Evolutionary conservation across 2,329 filamentous ascomycete genomes (phyloP), one percentile per base, ranked within the genome.

Genomic region (Teratosphaeria pseudoeucalypti): DNA sequence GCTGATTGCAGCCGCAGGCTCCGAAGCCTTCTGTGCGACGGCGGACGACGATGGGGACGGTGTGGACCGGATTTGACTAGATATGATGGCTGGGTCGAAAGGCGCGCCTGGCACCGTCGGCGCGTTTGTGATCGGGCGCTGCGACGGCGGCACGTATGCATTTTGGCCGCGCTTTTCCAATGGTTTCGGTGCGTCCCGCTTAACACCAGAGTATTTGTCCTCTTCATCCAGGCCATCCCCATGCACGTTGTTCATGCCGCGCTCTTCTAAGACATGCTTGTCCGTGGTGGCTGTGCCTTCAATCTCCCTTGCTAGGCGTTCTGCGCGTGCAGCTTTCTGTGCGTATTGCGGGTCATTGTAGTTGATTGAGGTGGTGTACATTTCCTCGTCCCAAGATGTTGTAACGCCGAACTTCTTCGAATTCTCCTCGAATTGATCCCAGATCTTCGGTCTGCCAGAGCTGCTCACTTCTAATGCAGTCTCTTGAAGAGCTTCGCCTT

Each of bases 181-280:
- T n/a, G 87, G 82, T 6, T 87, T 83, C 23, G 63, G 53, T 26
- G 62, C 54, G 58, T 79, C 77, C 64, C 92, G 86, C 63, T 87
- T 87, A 58, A 99, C 94, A 71, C 92, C 92, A 70, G 92, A 96
- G 76, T 97, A 97, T 85, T 94, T 96, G 71, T 95, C 92, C 76
- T 99, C 94, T 75, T 99, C 94, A 64, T 96, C 90, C 32, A 82
- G 74, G 14, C 84, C 86, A 60, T 82, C 85, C 57, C 85, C 85
- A 16, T 47, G 16, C 12, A 29, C 55, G 27, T 29, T 19, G 57
- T 87, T 56, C 26, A 29, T 82, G 10, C 81, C 78, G 27, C 71
- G 60, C 77, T 99, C 94, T 75, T 97, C 94, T 3, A 89, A 89
- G 60, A 96, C 83, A 70, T 99, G 94, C 4, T 87, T 78, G 58